A percentile compares a stretch with the other conserved stretches of the same genome.
Conservation (phyloP, 106 monocot species). For the Dioscorea zingiberensis region DNA sequence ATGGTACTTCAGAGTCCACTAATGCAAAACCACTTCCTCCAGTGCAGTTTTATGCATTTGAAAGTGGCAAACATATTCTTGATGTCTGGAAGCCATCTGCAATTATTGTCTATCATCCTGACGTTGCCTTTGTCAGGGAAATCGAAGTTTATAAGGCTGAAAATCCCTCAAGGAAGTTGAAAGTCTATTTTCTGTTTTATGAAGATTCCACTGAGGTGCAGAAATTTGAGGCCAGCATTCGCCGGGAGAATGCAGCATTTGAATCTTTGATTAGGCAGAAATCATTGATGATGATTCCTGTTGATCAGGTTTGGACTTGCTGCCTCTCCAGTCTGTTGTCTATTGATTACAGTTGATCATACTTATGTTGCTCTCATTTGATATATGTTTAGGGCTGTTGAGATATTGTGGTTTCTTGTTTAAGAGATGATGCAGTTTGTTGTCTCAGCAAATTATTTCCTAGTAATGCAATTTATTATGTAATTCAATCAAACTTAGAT, state of each 20-base stretch:
- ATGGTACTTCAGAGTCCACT: conserved; percentile 7
- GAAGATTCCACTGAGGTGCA: conserved; percentile 93
- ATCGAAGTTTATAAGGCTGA: conserved; percentile 96
- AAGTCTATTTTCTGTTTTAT: conserved; percentile 93
- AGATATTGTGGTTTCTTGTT: too few relatives aligned
- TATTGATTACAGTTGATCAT: too few relatives aligned
- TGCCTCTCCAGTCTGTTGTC: too few relatives aligned
- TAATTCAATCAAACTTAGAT: too few relatives aligned
- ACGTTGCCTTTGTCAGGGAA: conserved; percentile 85
- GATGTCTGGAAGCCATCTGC: conserved; percentile 72
- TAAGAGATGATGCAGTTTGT: too few relatives aligned
- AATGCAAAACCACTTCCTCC: conserved; percentile 58
- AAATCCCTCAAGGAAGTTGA: conserved; percentile 71
- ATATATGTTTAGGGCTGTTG: too few relatives aligned
- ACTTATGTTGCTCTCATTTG: too few relatives aligned
- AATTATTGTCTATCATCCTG: conserved; percentile 93
- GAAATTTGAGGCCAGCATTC: conserved; percentile 93
- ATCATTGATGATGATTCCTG: conserved; percentile 94
- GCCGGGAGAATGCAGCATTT: conserved; percentile 84
- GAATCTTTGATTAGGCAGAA: conserved; percentile 99
- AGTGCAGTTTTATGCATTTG: conserved; percentile 90
- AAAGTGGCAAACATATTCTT: conserved; percentile 62
- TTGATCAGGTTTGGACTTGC: conserved; percentile 66
- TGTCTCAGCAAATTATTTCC: too few relatives aligned
- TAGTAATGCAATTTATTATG: too few relatives aligned